phyloP scores from a whole-genome alignment of 306 rosid genomes.

The Vigna reflexopilosa region DNA sequence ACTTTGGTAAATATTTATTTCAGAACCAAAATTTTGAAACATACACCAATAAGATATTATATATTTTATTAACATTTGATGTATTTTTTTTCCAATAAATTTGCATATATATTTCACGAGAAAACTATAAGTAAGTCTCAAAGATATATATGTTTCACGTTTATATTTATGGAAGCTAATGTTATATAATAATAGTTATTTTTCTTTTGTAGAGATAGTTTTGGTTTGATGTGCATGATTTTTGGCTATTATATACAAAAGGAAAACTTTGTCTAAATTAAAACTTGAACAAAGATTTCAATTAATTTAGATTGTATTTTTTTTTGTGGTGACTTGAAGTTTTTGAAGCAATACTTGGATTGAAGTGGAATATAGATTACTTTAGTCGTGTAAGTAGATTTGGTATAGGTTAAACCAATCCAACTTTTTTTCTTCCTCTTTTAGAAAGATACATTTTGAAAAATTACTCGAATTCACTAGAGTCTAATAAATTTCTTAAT shows the following conservation, averaged over 20 bases:
- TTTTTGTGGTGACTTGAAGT: neutral
- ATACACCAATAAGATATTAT: too few relatives aligned
- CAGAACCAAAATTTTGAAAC: too few relatives aligned
- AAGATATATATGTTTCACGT: too few relatives aligned
- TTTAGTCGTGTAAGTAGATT: neutral
- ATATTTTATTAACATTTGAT: too few relatives aligned
- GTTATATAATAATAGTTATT: too few relatives aligned
- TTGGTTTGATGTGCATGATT: neutral
- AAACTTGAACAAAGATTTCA: neutral
- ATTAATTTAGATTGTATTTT: neutral
- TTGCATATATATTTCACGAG: too few relatives aligned
- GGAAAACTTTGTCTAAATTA: neutral
- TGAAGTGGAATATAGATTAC: neutral
- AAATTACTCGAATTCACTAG: slow-evolving; percentile 17
- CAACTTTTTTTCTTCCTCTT: neutral
- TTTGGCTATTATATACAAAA: neutral
- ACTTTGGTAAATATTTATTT: too few relatives aligned
- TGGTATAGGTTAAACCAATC: neutral
- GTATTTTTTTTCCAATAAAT: too few relatives aligned
- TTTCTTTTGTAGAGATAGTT: too few relatives aligned
- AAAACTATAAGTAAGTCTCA: too few relatives aligned
- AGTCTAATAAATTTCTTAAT: slow-evolving; percentile 1
- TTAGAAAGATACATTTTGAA: slow-evolving; percentile 24
- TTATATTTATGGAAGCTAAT: too few relatives aligned
- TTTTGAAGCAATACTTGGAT: neutral